These are phyloP conservation scores for Gossypium schwendimanii DNA, from an alignment of 441 rosid species.

Conservation along the genomic window DNA sequence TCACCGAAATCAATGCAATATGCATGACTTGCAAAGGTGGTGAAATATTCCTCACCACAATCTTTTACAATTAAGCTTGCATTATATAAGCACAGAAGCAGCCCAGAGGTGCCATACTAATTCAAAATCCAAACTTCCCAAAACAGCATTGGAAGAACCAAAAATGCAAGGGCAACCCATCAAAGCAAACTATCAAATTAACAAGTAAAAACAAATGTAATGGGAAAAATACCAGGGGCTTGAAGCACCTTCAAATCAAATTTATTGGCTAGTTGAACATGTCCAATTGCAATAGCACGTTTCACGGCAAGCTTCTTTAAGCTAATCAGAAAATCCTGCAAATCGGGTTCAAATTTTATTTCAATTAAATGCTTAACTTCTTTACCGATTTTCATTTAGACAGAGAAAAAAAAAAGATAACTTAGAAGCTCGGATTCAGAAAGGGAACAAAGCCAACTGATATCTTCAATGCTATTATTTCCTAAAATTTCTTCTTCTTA, in stretches of 20 bases:
- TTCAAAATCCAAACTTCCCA: background rate
- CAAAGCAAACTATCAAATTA: background rate
- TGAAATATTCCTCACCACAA: background rate
- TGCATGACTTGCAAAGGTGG: background rate
- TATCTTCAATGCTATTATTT: constrained; percentile 11
- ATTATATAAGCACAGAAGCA: background rate
- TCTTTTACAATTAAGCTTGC: background rate
- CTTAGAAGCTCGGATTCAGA: constrained; percentile 15
- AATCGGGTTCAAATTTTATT: background rate
- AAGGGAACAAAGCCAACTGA: constrained; percentile 16
- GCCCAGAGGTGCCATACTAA: background rate
- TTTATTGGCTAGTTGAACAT: constrained; percentile 1
- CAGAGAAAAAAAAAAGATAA: background rate
- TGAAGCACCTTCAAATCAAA: constrained; percentile 17
- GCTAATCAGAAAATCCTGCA: constrained; percentile 13
- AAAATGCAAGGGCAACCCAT: background rate
- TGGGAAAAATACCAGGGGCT: constrained; percentile 8
- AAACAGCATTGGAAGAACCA: background rate
- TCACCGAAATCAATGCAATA: background rate
- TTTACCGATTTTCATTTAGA: background rate
- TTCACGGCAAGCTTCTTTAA: constrained; percentile 11
- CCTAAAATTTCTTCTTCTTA: background rate
- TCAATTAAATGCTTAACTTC: background rate
- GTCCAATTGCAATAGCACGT: constrained; percentile 13
- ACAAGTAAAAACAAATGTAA: background rate